Percentiles rank a stretch among this genome's conserved stretches.
phyloP scores from a whole-genome alignment of 2,329 filamentous ascomycete species.

The Fusarium protoensiforme region DNA sequence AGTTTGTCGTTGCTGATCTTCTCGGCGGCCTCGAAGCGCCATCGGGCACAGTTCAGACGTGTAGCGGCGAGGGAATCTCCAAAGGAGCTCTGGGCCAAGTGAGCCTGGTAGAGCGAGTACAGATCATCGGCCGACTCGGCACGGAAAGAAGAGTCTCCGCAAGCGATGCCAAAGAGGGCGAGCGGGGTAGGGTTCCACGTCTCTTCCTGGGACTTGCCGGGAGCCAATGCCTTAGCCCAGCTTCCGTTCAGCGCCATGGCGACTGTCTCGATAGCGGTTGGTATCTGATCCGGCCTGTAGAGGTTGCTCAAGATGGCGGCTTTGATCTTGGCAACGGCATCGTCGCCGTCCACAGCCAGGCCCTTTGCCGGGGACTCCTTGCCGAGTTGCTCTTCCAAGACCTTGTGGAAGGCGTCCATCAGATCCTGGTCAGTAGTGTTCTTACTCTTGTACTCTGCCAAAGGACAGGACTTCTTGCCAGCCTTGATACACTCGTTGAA shows the following conservation, averaged over 20 bases:
- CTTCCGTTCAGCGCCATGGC: neutral
- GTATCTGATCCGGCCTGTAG: neutral
- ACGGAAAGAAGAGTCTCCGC: slow-evolving; percentile 17
- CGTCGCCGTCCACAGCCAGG: neutral
- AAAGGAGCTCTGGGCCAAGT: neutral
- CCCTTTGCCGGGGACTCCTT: neutral
- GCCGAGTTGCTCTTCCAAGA: neutral
- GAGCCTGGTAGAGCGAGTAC: slow-evolving; percentile 2
- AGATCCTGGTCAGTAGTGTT: neutral
- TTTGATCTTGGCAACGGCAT: neutral
- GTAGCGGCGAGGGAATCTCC: neutral
- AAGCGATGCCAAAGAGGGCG: slow-evolving; percentile 5
- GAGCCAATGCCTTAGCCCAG: neutral
- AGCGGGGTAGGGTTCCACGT: neutral
- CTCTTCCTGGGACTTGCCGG: neutral
- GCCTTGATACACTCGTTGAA: neutral
- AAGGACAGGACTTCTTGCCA: neutral
- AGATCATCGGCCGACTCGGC: slow-evolving; percentile 6
- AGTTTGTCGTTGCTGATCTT: neutral
- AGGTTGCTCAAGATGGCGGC: neutral
- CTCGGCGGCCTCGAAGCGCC: slow-evolving; percentile 8
- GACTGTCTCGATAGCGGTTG: neutral
- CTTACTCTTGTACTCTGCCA: neutral
- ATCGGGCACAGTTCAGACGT: neutral
- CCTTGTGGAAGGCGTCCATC: neutral